Percentiles rank a stretch among this genome's conserved stretches.
phyloP scores from a whole-genome alignment of 1,284 basidiomycete genomes.

The Hypsizygus ulmarius region DNA sequence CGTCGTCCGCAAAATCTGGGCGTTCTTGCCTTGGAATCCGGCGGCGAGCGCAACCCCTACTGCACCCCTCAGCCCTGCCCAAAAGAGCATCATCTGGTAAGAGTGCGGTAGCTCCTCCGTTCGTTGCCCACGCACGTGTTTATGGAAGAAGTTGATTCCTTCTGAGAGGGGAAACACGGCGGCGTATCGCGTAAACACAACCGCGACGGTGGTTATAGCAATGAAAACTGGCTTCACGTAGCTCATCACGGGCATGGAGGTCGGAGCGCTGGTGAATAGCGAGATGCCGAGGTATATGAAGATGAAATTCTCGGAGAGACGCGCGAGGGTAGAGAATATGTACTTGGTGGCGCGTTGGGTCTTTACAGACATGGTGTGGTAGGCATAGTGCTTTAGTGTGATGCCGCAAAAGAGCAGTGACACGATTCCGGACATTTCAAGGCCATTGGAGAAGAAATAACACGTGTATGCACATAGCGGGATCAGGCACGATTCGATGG shows the following conservation, averaged over 20 bases:
- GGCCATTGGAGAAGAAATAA: constrained; percentile 97
- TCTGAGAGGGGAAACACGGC: constrained; percentile 98
- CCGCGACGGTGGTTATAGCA: constrained; percentile 83
- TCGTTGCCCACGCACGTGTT: constrained; percentile 79
- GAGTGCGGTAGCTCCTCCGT: constrained; percentile 90
- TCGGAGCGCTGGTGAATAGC: constrained; percentile 84
- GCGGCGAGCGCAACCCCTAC: constrained; percentile 96
- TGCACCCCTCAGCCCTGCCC: constrained; percentile 95
- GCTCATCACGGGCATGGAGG: constrained; percentile 68
- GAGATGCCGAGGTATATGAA: constrained; percentile 98
- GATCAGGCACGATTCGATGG: constrained; percentile 93
- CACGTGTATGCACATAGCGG: constrained; percentile 94
- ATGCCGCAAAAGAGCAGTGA: constrained; percentile 98
- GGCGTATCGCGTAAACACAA: constrained; percentile 92
- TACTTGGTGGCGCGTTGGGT: constrained; percentile 97
- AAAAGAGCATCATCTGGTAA: constrained; percentile 99
- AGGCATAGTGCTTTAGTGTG: constrained; percentile 98
- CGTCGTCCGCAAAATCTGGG: constrained; percentile 88
- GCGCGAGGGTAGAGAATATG: constrained; percentile 89
- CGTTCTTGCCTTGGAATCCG: constrained; percentile 91
- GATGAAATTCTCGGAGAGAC: constrained; percentile 98
- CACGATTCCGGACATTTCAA: constrained; percentile 96
- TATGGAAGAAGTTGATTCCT: constrained; percentile 89
- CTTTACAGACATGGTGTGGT: constrained; percentile 96
- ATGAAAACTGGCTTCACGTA: constrained; percentile 98